Evolutionary conservation across 2,329 filamentous ascomycete genomes (phyloP).

Genomic region (Talaromyces sp.): DNA sequence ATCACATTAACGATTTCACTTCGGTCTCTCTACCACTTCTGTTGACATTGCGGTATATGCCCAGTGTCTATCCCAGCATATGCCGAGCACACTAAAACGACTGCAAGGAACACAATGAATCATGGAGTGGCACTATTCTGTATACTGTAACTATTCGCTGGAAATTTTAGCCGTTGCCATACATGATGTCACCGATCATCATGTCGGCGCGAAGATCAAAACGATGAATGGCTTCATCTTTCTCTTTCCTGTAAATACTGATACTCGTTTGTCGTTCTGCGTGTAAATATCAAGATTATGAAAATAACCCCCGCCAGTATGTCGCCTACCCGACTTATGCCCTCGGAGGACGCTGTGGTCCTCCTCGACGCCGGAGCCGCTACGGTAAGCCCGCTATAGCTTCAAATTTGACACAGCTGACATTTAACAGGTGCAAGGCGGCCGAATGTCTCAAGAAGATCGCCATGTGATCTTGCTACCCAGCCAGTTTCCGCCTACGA

Average conservation of each 20-base stretch:
- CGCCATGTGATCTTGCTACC: conserved; percentile 29
- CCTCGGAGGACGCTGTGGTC: conserved; percentile 25
- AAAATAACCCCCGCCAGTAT: conserved; percentile 15
- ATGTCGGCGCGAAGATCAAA: conserved; percentile 16
- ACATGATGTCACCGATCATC: conserved; percentile 32
- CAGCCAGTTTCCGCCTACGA: conserved; percentile 29
- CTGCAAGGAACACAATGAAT: neutral
- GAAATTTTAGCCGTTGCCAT: neutral
- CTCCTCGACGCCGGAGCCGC: conserved; percentile 32
- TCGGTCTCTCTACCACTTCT: too few species aligned
- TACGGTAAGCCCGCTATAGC: conserved; percentile 22
- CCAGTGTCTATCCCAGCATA: neutral
- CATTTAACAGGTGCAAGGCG: conserved; percentile 30
- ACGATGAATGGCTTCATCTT: neutral
- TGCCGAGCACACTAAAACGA: neutral
- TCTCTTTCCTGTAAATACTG: neutral
- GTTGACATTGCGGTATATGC: neutral
- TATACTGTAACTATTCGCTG: neutral
- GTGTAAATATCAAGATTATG: neutral
- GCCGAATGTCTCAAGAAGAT: conserved; percentile 31
- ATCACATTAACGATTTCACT: too few species aligned
- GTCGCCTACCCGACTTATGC: conserved; percentile 25
- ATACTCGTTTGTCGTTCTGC: neutral
- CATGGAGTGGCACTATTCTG: neutral
- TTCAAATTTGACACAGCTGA: neutral